These are phyloP conservation scores for Aspergillus steynii DNA, from an alignment of 495 filamentous ascomycete species.

Conservation along the genomic window DNA sequence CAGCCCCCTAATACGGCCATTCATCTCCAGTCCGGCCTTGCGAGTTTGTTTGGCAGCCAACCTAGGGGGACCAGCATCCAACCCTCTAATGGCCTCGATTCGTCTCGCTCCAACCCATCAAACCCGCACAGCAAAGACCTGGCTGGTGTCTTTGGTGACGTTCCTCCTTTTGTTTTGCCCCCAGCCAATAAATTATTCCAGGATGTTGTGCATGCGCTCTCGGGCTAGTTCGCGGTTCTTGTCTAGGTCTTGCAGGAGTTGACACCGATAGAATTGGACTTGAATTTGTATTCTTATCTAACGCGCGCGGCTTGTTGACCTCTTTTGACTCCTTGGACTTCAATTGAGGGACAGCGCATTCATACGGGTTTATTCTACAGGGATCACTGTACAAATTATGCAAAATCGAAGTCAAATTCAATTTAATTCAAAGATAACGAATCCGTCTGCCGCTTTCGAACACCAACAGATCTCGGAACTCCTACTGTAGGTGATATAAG, in stretches of 20 bases:
- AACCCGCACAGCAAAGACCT: constrained; percentile 66
- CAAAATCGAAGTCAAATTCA: too few relatives aligned
- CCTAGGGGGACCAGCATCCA: constrained; percentile 16
- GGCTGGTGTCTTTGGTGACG: constrained; percentile 70
- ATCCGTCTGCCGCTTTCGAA: too few relatives aligned
- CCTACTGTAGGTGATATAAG: too few relatives aligned
- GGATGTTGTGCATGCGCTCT: constrained; percentile 56
- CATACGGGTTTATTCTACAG: too few relatives aligned
- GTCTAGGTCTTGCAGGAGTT: neutral
- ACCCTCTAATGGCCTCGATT: constrained; percentile 20
- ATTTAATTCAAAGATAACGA: too few relatives aligned
- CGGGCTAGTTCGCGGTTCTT: constrained; percentile 6
- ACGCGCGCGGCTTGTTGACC: neutral
- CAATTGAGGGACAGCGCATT: too few relatives aligned
- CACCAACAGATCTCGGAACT: too few relatives aligned
- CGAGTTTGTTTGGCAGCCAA: constrained; percentile 49
- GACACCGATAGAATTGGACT: neutral
- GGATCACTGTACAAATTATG: too few relatives aligned
- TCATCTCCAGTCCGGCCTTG: constrained; percentile 48
- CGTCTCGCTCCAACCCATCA: constrained; percentile 43
- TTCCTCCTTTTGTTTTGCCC: constrained; percentile 72
- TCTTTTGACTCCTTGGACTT: neutral
- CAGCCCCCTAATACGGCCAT: constrained; percentile 36
- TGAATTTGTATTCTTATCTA: neutral
- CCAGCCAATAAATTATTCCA: constrained; percentile 77